Conservation (phyloP, 2,329 filamentous ascomycete species). For the Juglanconis juglandina region DNA sequence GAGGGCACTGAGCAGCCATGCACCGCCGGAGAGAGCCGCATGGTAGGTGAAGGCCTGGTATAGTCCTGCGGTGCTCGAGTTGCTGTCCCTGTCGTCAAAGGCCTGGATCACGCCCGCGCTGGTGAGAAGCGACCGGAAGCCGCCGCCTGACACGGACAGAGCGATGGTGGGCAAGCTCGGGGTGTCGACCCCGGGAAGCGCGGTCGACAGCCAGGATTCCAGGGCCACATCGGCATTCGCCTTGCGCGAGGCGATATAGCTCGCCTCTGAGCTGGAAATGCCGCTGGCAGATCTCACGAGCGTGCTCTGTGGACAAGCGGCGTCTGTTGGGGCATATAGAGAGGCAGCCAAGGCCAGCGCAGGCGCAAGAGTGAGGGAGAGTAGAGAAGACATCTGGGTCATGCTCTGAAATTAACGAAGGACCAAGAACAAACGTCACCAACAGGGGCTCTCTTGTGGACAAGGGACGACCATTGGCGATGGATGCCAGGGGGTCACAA, state of each 20-base stretch:
- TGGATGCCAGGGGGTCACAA: background rate
- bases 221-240: slow-evolving; percentile 11
- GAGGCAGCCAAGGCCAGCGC: slow-evolving; percentile 10
- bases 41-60: slow-evolving; percentile 23
- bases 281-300: slow-evolving; percentile 14
- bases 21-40: slow-evolving; percentile 22
- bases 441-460: background rate
- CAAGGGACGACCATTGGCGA: background rate
- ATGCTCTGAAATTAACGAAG: background rate
- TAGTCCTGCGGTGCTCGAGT: slow-evolving; percentile 18
- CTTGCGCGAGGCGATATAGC: slow-evolving; percentile 5
- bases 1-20: slow-evolving; percentile 23
- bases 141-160: slow-evolving; percentile 27
- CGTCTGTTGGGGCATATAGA: background rate
- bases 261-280: slow-evolving; percentile 11
- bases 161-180: slow-evolving; percentile 22
- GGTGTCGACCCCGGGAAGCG: slow-evolving; percentile 7
- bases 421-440: background rate
- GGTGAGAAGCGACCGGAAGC: slow-evolving; percentile 26
- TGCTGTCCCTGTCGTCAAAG: slow-evolving; percentile 23
- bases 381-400: slow-evolving; percentile 1
- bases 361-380: slow-evolving; percentile 5
- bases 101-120: slow-evolving; percentile 28
- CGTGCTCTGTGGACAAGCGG: slow-evolving; percentile 4
- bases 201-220: background rate